These are phyloP conservation scores for Penicillium steckii DNA, from an alignment of 495 filamentous ascomycete species.

Conservation along the genomic window DNA sequence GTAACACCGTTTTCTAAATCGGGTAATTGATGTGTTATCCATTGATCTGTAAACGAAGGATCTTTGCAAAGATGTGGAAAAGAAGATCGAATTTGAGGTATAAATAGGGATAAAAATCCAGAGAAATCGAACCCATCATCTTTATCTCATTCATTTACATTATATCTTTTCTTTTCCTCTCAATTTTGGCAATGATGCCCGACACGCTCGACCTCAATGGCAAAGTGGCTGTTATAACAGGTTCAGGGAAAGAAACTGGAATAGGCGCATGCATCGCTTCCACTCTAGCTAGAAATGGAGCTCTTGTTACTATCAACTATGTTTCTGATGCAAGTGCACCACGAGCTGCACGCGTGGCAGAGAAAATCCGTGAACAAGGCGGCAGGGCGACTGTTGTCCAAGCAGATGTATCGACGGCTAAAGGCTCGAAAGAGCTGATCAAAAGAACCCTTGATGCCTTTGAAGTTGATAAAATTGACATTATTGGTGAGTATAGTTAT, in stretches of 20 bases:
- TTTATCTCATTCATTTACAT: neutral
- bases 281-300: conserved; percentile 38
- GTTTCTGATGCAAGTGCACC: conserved; percentile 31
- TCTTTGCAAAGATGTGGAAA: neutral
- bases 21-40: conserved; percentile 1
- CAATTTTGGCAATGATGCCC: neutral
- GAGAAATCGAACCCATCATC: neutral
- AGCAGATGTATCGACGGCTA: conserved; percentile 28
- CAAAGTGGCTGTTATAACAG: conserved; percentile 53
- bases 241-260: conserved; percentile 40
- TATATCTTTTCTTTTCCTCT: neutral
- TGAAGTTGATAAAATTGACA: conserved; percentile 20
- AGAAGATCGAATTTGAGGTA: neutral
- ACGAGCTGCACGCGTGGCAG: conserved; percentile 28
- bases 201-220: conserved; percentile 36
- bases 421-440: conserved; percentile 13
- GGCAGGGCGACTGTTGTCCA: conserved; percentile 34
- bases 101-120: neutral
- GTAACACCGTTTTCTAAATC: conserved; percentile 12
- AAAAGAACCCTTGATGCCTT: conserved; percentile 7
- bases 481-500: conserved; percentile 24
- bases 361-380: conserved; percentile 14
- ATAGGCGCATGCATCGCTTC: conserved; percentile 47
- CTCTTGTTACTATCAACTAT: conserved; percentile 30
- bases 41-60: neutral